Evolutionary conservation across 345 rosid genomes (phyloP).

Genomic region (Salix suchowensis): DNA sequence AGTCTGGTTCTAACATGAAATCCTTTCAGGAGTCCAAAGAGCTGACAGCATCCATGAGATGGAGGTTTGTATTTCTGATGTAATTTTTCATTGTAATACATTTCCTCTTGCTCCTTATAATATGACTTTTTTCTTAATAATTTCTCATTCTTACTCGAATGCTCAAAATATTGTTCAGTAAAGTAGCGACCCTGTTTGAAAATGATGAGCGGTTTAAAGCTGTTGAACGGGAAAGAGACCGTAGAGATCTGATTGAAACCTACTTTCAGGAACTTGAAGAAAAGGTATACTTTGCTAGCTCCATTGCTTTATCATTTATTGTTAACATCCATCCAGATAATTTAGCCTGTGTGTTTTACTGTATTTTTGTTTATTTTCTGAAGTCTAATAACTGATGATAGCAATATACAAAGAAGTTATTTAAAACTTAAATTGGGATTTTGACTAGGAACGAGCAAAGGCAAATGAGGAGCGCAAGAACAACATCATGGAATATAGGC

Average conservation of each 20-base stretch:
- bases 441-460: constrained; percentile 66
- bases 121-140: constrained; percentile 4
- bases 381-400: neutral
- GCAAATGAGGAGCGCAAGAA: constrained; percentile 71
- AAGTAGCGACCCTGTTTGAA: constrained; percentile 64
- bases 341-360: neutral
- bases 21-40: constrained; percentile 62
- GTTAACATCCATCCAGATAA: neutral
- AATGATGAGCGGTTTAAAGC: constrained; percentile 82
- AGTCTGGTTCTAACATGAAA: constrained; percentile 10
- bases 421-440: constrained; percentile 16
- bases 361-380: neutral
- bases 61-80: constrained; percentile 62
- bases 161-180: constrained; percentile 49
- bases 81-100: neutral
- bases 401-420: neutral
- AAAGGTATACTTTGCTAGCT: constrained; percentile 45
- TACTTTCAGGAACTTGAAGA: constrained; percentile 59
- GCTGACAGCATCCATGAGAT: constrained; percentile 68
- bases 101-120: neutral
- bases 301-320: neutral
- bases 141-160: constrained; percentile 18
- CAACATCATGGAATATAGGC: constrained; percentile 62
- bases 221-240: constrained; percentile 84
- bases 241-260: constrained; percentile 75